Evolutionary conservation across 2,329 filamentous ascomycete species (phyloP), one percentile per base, ranked within the genome.

Genomic region (Neonectria ditissima): DNA sequence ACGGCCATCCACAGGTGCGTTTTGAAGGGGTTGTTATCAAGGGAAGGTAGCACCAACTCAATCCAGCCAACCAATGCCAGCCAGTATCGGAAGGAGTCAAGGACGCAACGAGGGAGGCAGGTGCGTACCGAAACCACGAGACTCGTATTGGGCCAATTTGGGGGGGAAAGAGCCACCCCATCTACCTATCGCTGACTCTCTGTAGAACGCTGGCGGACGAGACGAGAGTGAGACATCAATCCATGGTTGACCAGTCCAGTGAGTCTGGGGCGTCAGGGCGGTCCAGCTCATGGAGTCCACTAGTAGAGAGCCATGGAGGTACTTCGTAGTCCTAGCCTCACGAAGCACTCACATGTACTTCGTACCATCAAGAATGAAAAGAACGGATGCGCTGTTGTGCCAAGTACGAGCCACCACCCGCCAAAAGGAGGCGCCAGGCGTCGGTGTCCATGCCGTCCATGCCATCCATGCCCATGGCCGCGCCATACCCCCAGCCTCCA

Each of bases 391-490:
- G 18, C 18, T 32, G 30, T 50, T 11, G 47, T 50, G 26, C 32
- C 34, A 37, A 37, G 34, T 37, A 37, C 28, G n/a, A 26, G 6
- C 4, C 6, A 37, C 47, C 28, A 28, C 28, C n/a, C n/a, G 47
- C n/a, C 9, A 34, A 52, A 52, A 52, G 55, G 60, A 63, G 60
- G 50, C 55, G 48, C 57, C 60, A 62, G 47, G 47, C 51, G 60
- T 53, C 51, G 56, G 51, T 52, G 45, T 60, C 56, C 61, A 64
- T 64, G 51, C 51, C 56, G 45, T 60, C 56, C 61, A 64, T 64
- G 51, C 51, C 56, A 44, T 45, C 28, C 47, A n/a, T 45, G 30
- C 41, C 32, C 41, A 18, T 5, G 11, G 16, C 44, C 24, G 24
- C 26, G 43, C 44, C 24, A 26, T 3, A 34, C 11, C n/a, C n/a